Base-by-base conservation (phyloP, 495 filamentous ascomycete genomes). In the Penicillium arizonense region DNA sequence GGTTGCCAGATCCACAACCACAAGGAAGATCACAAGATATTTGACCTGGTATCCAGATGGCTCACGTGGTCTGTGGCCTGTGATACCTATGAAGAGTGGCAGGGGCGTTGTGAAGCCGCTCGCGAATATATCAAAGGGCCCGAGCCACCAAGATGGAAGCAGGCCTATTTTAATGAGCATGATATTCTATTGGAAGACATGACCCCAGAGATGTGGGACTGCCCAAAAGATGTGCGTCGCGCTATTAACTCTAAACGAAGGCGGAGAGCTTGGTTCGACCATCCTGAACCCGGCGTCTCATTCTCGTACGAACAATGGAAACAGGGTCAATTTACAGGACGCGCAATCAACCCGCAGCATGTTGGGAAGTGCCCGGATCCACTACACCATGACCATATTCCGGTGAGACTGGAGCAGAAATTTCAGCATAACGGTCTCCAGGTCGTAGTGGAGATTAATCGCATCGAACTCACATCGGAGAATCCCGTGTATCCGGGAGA, bases 401-500 rank as follows among this genome's bases (percentile, higher is more conserved):
- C 39, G 10, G 39, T 42, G 39, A 26, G 39, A 26, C 39, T 42
- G 3, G 39, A 42, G 20, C 20, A 42, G 20, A 4, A 12, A 41
- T 42, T 42, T 24, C 18, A n/a, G 39, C 13, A 42, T 8, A 21
- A 42, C 1, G 39, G 39, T 13, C 9, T 42, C 10, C 20, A 42
- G 10, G 39, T 42, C 5, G 20, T 42, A 3, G 39, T 42, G 9
- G 21, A 42, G 10, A 42, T 42, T 42, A 26, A 20, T 26, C 39
- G 39, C 8, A 42, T 47, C 20, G 43, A 53, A 20, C 38, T 55
- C 20, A 55, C 37, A 5, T 45, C 38, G 0, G 44, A 47, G 16
- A 18, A 18, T 28, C 24, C 35, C 12, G 26, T 5, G 21, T 49
- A 44, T 30, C n/a, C 44, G 2, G 38, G 28, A 14, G 45, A 16